phyloP scores from a whole-genome alignment of 2,329 filamentous ascomycete genomes.

The Aspergillus cejpii region DNA sequence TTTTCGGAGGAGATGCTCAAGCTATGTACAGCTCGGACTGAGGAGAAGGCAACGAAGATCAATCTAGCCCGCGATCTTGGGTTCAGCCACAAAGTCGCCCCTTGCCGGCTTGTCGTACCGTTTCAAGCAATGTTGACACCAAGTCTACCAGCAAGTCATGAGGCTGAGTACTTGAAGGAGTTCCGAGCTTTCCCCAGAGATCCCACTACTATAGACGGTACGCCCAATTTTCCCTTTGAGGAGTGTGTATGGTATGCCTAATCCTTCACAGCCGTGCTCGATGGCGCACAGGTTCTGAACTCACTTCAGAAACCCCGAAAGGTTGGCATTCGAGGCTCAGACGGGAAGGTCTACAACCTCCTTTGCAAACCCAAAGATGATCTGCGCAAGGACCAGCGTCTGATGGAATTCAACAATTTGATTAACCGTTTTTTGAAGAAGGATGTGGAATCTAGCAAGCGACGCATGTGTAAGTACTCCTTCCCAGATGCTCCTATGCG shows the following conservation, averaged over 20 bases:
- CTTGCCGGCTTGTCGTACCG: constrained; percentile 80
- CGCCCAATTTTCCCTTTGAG: constrained; percentile 4
- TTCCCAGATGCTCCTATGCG: constrained; percentile 1
- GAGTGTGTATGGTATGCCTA: constrained; percentile 9
- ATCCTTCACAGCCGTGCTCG: constrained; percentile 54
- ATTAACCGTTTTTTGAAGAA: constrained; percentile 92
- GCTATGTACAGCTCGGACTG: constrained; percentile 72
- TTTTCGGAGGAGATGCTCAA: constrained; percentile 74
- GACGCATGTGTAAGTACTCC: constrained; percentile 60
- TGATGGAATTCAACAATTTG: constrained; percentile 99
- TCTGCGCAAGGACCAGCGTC: constrained; percentile 88
- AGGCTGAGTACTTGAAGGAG: constrained; percentile 58
- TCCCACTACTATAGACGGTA: constrained; percentile 67
- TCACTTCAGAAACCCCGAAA: constrained; percentile 90
- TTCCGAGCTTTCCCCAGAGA: constrained; percentile 86
- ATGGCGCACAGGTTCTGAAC: constrained; percentile 82
- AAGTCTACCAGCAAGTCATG: constrained; percentile 65
- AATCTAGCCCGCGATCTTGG: constrained; percentile 70
- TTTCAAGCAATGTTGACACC: constrained; percentile 78
- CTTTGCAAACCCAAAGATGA: constrained; percentile 98
- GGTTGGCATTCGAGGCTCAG: constrained; percentile 77
- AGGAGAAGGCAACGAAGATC: constrained; percentile 62
- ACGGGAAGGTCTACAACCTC: constrained; percentile 81
- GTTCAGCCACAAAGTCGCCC: constrained; percentile 77
- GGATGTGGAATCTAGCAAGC: constrained; percentile 81